Evolutionary conservation across 257 asterid species (phyloP).

Genomic region (Lantana camara): DNA sequence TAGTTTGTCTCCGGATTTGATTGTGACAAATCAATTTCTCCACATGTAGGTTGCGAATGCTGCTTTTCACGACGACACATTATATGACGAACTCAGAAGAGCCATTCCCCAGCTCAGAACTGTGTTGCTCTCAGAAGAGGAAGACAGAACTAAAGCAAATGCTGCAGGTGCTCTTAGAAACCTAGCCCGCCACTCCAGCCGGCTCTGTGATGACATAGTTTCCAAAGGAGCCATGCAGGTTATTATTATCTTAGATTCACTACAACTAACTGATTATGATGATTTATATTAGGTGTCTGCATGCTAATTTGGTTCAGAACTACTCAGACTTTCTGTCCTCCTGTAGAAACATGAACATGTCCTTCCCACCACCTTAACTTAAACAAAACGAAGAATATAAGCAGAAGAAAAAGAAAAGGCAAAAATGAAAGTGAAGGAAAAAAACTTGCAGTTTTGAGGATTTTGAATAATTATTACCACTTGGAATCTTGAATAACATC

Average conservation of each 20-base stretch:
- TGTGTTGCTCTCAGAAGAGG: constrained; percentile 80
- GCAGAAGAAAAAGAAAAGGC: too few species aligned
- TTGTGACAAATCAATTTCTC: constrained; percentile 11
- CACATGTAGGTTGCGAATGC: constrained; percentile 89
- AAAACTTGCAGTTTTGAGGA: too few species aligned
- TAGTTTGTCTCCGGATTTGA: too few species aligned
- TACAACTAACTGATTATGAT: too few species aligned
- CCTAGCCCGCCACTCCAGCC: constrained; percentile 91
- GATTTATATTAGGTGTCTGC: too few species aligned
- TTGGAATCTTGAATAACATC: too few species aligned
- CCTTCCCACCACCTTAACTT: too few species aligned
- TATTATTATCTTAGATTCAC: neutral
- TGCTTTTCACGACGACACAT: constrained; percentile 86
- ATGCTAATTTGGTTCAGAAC: neutral
- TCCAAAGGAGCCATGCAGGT: constrained; percentile 98
- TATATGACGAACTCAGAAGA: constrained; percentile 85
- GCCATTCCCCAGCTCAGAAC: constrained; percentile 85
- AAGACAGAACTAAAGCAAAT: constrained; percentile 96
- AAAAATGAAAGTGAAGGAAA: too few species aligned
- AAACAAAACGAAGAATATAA: too few species aligned
- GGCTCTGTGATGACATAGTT: constrained; percentile 90
- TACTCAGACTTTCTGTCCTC: neutral
- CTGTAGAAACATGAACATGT: too few species aligned
- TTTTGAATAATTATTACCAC: too few species aligned
- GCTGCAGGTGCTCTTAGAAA: constrained; percentile 99